Percentiles rank a stretch among this genome's conserved stretches.
Evolutionary conservation across 305 asterid species (phyloP).

Genomic region (Fraxinus albicans): DNA sequence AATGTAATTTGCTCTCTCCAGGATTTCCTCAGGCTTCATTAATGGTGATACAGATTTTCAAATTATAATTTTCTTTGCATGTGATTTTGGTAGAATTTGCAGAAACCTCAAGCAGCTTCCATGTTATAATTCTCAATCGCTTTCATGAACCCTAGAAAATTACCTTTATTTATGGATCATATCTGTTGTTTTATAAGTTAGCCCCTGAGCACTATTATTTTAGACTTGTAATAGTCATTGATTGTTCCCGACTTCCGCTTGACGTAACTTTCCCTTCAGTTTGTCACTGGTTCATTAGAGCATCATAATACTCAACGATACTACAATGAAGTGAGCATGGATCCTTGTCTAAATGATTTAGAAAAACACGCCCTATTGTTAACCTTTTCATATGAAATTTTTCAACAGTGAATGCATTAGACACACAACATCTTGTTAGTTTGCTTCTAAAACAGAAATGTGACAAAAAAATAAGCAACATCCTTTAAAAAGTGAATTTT

Average conservation of each 20-base stretch:
- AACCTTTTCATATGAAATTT: background rate
- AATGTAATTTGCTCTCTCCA: background rate
- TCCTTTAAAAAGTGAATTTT: background rate
- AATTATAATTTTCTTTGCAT: background rate
- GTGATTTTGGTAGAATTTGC: background rate
- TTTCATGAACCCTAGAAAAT: background rate
- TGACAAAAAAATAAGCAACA: background rate
- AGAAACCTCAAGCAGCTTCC: background rate
- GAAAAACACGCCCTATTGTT: background rate
- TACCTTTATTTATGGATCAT: background rate
- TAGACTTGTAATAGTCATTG: background rate
- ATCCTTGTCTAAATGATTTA: background rate
- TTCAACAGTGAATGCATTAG: background rate
- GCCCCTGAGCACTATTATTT: background rate
- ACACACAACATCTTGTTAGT: background rate
- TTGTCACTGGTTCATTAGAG: background rate
- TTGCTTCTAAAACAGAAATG: background rate
- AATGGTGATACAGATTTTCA: background rate
- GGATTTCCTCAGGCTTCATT: background rate
- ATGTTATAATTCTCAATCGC: background rate
- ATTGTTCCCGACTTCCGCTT: background rate
- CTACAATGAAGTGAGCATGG: background rate
- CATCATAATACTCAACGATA: background rate
- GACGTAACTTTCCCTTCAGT: background rate
- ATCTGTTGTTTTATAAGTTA: background rate